Conservation (phyloP, 345 rosid species). For the Mallotus nudiflorus region DNA sequence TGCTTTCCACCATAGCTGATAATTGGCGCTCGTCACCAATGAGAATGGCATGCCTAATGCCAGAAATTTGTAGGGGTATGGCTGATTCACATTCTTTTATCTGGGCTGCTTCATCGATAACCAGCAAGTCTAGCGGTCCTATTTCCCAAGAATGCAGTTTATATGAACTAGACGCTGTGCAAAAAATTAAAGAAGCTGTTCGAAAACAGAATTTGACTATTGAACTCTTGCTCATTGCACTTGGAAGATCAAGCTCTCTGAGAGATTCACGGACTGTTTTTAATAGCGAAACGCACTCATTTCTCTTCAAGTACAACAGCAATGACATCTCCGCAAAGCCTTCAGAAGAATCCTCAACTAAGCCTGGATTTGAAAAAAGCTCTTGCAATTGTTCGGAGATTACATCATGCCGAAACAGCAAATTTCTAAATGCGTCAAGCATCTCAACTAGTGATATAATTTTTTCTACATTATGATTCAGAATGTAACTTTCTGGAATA, state of each 20-base stretch:
- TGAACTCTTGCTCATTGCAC: neutral
- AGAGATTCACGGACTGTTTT: slow-evolving; percentile 17
- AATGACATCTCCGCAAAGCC: neutral
- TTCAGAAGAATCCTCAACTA: neutral
- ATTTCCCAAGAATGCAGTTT: slow-evolving; percentile 31
- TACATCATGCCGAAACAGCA: slow-evolving; percentile 19
- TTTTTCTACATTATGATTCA: slow-evolving; percentile 15
- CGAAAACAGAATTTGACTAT: slow-evolving; percentile 37
- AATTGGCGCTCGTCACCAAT: slow-evolving; percentile 58
- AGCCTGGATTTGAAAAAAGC: slow-evolving; percentile 21
- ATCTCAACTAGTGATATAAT: slow-evolving; percentile 18
- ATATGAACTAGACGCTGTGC: slow-evolving; percentile 45
- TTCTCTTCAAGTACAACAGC: slow-evolving; percentile 12
- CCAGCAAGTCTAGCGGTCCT: slow-evolving; percentile 40
- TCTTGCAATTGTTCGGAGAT: slow-evolving; percentile 26
- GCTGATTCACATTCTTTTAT: slow-evolving; percentile 58
- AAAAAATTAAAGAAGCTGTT: slow-evolving; percentile 38
- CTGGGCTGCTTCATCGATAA: slow-evolving; percentile 71
- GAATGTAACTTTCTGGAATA: slow-evolving; percentile 23
- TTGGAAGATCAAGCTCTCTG: slow-evolving; percentile 32
- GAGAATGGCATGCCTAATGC: slow-evolving; percentile 42
- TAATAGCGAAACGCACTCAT: slow-evolving; percentile 32
- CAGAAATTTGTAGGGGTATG: slow-evolving; percentile 49
- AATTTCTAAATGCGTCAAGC: slow-evolving; percentile 27
- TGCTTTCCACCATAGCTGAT: slow-evolving; percentile 49